Conservation (phyloP, 1,284 basidiomycete species). For the Neolentinus lepideus region DNA sequence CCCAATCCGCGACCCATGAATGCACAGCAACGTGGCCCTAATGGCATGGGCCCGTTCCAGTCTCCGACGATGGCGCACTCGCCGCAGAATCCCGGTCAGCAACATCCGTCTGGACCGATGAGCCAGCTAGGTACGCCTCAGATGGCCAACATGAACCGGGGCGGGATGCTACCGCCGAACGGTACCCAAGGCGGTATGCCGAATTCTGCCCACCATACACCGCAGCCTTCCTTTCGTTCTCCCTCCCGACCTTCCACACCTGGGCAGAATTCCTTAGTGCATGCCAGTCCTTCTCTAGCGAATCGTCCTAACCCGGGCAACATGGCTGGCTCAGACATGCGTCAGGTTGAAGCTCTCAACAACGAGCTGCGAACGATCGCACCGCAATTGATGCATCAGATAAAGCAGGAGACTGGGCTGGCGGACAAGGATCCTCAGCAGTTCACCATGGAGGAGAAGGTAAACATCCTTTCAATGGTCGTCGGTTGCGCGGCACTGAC, state of each 20-base stretch:
- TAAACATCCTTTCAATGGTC: constrained; percentile 19
- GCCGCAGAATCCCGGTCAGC: constrained; percentile 24
- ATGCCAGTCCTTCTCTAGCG: constrained; percentile 49
- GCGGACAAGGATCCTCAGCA: constrained; percentile 39
- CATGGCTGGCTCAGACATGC: constrained; percentile 9
- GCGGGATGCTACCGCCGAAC: constrained; percentile 46
- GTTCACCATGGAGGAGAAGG: constrained; percentile 50
- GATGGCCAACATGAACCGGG: constrained; percentile 34
- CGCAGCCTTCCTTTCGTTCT: constrained; percentile 36
- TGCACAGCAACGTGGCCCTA: constrained; percentile 29
- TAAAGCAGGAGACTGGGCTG: constrained; percentile 41
- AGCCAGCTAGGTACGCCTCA: constrained; percentile 43
- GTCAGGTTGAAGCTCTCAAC: constrained; percentile 13
- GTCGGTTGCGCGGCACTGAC: constrained; percentile 9
- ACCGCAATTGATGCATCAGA: constrained; percentile 17
- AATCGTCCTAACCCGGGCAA: constrained; percentile 32
- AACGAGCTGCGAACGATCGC: constrained; percentile 33
- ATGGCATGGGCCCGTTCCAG: constrained; percentile 32
- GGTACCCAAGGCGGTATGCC: constrained; percentile 23
- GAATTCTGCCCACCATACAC: constrained; percentile 26
- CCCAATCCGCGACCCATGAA: constrained; percentile 24
- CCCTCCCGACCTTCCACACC: constrained; percentile 53
- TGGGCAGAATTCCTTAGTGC: constrained; percentile 33
- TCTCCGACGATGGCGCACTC: constrained; percentile 37
- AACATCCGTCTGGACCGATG: constrained; percentile 30